phyloP scores from a whole-genome alignment of 352 stramenopile genomes.

The Globisporangium perplexum region DNA sequence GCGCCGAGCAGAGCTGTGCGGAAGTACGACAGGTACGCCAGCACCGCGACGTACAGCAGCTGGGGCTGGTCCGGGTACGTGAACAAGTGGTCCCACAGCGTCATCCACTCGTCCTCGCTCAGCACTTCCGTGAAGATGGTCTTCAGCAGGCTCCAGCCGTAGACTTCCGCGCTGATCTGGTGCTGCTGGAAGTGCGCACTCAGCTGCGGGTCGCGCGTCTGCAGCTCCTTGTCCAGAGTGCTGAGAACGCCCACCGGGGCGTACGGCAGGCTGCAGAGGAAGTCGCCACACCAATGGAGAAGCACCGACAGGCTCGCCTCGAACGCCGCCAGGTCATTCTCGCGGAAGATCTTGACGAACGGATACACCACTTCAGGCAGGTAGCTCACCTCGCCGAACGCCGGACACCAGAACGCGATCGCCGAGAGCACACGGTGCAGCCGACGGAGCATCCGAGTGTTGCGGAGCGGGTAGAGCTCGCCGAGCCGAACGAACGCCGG shows the following conservation, averaged over 20 bases:
- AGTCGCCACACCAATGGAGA: constrained; percentile 81
- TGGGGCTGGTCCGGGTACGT: constrained; percentile 60
- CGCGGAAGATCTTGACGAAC: constrained; percentile 82
- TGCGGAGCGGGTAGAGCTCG: constrained; percentile 76
- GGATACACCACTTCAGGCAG: constrained; percentile 84
- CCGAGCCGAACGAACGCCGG: constrained; percentile 58
- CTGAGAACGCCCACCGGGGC: constrained; percentile 67
- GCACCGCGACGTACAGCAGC: constrained; percentile 52
- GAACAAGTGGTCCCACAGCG: constrained; percentile 86
- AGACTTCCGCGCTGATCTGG: constrained; percentile 52
- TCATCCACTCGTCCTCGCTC: constrained; percentile 82
- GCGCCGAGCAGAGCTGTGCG: constrained; percentile 52
- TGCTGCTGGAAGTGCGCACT: constrained; percentile 73
- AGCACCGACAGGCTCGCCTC: constrained; percentile 83
- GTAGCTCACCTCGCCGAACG: constrained; percentile 83
- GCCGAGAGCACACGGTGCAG: constrained; percentile 78
- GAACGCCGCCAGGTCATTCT: constrained; percentile 88
- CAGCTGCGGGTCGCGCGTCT: constrained; percentile 62
- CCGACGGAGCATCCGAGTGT: constrained; percentile 65
- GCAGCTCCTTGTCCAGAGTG: constrained; percentile 65
- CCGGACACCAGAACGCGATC: constrained; percentile 88
- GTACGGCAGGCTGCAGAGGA: constrained; percentile 80
- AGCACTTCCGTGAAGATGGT: constrained; percentile 89
- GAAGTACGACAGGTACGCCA: constrained; percentile 74
- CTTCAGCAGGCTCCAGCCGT: constrained; percentile 83